These are phyloP conservation scores for maize (Zea mays) DNA, from an alignment of 176 grass and related monocot genomes.

Conservation along the genomic window Zm-B73-REFERENCE-NAM-5.0 NC_050102.1:2631001-2631500, in stretches of 20 bases:
- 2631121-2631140: slow-evolving; percentile 8
- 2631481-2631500: neutral
- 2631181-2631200: slow-evolving; percentile 29
- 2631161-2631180: neutral
- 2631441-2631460: neutral
- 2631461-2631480: neutral
- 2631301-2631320: neutral
- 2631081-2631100: neutral
- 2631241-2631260: neutral
- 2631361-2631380: neutral
- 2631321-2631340: neutral
- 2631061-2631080: slow-evolving; percentile 7
- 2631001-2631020: too few relatives aligned
- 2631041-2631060: too few relatives aligned
- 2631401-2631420: neutral
- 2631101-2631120: neutral
- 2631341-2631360: neutral
- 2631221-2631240: neutral
- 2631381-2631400: neutral
- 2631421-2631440: neutral
- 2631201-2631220: neutral
- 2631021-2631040: too few relatives aligned
- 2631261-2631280: slow-evolving; percentile 36
- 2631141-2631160: neutral
- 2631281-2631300: neutral